A percentile compares a stretch with the other conserved stretches of the same genome.
Evolutionary conservation across 169 alveolate species (phyloP).

Genomic region (Perkinsus chesapeaki): DNA sequence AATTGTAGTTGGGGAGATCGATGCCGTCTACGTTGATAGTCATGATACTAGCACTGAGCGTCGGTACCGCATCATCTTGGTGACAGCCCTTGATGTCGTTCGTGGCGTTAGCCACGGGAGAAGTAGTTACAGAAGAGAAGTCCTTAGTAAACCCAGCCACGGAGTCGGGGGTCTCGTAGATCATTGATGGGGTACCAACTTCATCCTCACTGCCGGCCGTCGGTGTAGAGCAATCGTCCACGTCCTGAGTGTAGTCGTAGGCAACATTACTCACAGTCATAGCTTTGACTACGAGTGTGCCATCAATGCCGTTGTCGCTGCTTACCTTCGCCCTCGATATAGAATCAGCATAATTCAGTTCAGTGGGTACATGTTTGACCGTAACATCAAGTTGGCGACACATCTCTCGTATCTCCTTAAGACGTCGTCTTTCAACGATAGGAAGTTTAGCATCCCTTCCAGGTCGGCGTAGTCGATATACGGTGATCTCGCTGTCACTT

Average conservation of each 20-base stretch:
- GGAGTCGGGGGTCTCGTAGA: not conserved
- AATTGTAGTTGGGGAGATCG: not conserved
- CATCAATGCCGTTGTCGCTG: not conserved
- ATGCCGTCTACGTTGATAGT: not conserved
- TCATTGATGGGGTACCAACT: too few species aligned
- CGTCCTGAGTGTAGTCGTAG: not conserved
- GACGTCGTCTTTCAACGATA: not conserved
- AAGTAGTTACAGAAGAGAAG: not conserved
- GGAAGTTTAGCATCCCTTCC: not conserved
- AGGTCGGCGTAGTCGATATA: not conserved
- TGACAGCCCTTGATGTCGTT: too few species aligned
- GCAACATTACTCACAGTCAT: not conserved
- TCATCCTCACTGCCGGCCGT: too few species aligned
- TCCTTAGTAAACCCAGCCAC: not conserved
- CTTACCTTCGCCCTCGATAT: not conserved
- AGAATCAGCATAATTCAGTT: not conserved
- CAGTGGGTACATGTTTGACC: not conserved
- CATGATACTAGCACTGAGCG: not conserved
- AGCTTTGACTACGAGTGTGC: not conserved
- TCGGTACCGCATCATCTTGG: too few species aligned
- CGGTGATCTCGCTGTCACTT: not conserved
- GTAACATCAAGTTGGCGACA: not conserved
- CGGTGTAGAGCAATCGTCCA: too few species aligned
- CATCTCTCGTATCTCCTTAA: not conserved
- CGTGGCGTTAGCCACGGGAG: slow-evolving; percentile 2